Evolutionary conservation across 495 filamentous ascomycete species (phyloP), one percentile per base, ranked within the genome.

Genomic region (Haplographium delicatum): DNA sequence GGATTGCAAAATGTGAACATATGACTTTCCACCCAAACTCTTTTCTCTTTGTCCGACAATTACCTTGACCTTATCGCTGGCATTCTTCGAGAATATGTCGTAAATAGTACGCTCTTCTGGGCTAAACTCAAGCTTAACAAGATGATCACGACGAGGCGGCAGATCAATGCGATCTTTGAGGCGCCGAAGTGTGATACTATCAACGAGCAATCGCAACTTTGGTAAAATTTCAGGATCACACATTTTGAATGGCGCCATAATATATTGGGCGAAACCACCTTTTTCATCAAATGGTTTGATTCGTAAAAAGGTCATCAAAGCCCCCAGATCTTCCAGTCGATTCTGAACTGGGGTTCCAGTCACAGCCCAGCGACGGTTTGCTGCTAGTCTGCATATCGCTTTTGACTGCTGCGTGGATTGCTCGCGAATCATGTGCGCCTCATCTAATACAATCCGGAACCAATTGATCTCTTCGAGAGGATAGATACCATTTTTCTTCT

Each of bases 391-490:
- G 56, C 89, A 86, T n/a, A 91, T 83, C 1, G 87, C 84, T 61
- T 89, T 86, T 9, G 88, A 91, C 44, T 89, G 84, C 45, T 82
- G 69, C 0, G 91, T 91, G 15, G 71, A 74, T 54, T 88, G 85
- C 58, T 94, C 88, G 8, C 93, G 83, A 56, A 98, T 96, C 60
- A 83, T 85, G 68, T 98, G 93, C 11, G 91, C 93, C 67, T 98
- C 93, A 60, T 98, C 93, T 22, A 98, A 77, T 0, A 96, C 91
- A 47, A 98, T 89, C 6, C 93, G 85, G 62, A 97, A 97, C 85
- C 91, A 95, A 52, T 86, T 85, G 54, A 91, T 83, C 54, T 82
- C 72, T 27, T 80, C 78, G 30, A 97, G 66, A 0, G 90, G 86
- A 49, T 80, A 88, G 8, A 63, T 57, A 0, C 78, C 79, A 13